Conservation (phyloP, 1,284 basidiomycete genomes). For the Trichosporon faecale region DNA sequence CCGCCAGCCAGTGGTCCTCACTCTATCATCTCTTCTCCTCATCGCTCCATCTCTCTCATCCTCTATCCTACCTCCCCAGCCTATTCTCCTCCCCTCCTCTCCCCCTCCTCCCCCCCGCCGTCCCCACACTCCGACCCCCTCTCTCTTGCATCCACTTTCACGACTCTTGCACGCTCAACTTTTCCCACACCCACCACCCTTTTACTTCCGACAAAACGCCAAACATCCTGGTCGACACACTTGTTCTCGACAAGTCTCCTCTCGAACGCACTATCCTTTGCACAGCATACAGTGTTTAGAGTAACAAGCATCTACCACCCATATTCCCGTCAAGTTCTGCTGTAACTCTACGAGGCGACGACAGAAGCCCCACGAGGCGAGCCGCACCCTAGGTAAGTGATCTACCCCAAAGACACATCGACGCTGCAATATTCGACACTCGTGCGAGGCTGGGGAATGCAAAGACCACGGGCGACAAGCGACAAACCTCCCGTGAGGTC, state of each 20-base stretch:
- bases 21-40: background rate
- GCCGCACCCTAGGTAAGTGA: background rate
- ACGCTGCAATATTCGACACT: background rate
- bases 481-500: background rate
- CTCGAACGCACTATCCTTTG: background rate
- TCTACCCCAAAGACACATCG: background rate
- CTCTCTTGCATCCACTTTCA: constrained; percentile 2
- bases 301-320: background rate
- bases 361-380: background rate
- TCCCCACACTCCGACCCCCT: background rate
- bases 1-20: background rate
- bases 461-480: background rate
- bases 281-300: constrained; percentile 6
- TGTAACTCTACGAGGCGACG: background rate
- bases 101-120: constrained; percentile 1
- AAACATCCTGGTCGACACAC: background rate
- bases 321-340: background rate
- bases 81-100: constrained; percentile 5
- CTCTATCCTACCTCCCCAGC: constrained; percentile 5
- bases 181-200: background rate
- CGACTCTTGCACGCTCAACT: constrained; percentile 5
- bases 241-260: background rate
- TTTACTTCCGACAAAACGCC: background rate
- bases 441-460: background rate
- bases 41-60: background rate